Evolutionary conservation across 345 rosid species (phyloP).

Genomic region (Salix purpurea): DNA sequence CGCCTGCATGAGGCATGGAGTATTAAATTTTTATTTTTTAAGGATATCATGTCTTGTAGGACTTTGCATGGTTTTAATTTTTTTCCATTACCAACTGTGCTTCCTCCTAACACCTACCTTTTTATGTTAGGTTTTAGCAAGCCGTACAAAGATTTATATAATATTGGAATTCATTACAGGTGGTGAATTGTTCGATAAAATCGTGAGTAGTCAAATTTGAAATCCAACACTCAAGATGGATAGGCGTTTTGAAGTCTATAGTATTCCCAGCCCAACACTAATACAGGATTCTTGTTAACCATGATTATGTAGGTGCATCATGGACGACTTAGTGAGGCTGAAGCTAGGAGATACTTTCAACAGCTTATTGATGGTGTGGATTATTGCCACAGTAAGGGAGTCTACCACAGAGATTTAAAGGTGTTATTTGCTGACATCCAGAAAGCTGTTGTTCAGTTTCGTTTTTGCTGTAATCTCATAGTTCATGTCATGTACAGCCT

Average conservation of each 20-base stretch:
- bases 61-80: not conserved
- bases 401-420: slow-evolving; percentile 94
- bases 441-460: not conserved
- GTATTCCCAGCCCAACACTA: not conserved
- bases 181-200: slow-evolving; percentile 95
- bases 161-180: slow-evolving; percentile 96
- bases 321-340: slow-evolving; percentile 86
- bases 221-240: slow-evolving; percentile 1
- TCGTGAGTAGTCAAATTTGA: slow-evolving; percentile 51
- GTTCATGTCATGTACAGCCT: slow-evolving; percentile 48
- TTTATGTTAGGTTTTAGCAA: slow-evolving; percentile 66
- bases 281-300: slow-evolving; percentile 1
- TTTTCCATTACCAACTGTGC: slow-evolving; percentile 1
- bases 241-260: not conserved
- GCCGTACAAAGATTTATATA: slow-evolving; percentile 87
- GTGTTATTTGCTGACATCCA: slow-evolving; percentile 22
- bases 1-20: slow-evolving; percentile 75
- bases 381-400: slow-evolving; percentile 87
- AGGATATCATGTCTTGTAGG: not conserved
- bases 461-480: slow-evolving; percentile 16
- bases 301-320: slow-evolving; percentile 55
- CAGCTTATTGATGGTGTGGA: slow-evolving; percentile 98
- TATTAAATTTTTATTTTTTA: not conserved
- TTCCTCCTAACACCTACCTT: slow-evolving; percentile 10
- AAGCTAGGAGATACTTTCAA: slow-evolving; percentile 81